Evolutionary conservation across 768 basidiomycete genomes (phyloP), one percentile per base, ranked within the genome.

Genomic region (Tulasnella calospora): DNA sequence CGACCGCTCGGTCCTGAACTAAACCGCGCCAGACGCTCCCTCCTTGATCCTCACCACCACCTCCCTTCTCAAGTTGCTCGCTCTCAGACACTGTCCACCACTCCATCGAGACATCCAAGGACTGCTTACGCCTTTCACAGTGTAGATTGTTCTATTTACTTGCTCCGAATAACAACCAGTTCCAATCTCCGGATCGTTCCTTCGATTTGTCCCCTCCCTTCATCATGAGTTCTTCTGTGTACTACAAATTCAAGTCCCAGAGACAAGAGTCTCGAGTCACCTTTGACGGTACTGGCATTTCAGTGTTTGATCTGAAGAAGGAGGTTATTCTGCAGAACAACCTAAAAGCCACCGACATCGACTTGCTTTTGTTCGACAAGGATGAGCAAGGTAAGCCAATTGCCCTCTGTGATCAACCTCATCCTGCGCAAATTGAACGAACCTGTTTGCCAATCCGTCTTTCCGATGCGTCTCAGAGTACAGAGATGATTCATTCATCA

Each of bases 281-380:
- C 76, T 98, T 99, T 87, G 97, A 99, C 84, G 98, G 98, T 83
- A 98, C 97, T 81, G 95, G 95, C 80, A 99, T 99, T 83, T 96
- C 96, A 83, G 95, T 99, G 82, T 99, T 98, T 88, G 98, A 99
- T 86, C 88, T 99, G 85, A 99, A 99, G 87, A 94, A 92, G 88
- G 98, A 99, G 86, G 94, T 99, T 83, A 97, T 99, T 83, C 87
- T 97, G 83, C 93, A 93, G 84, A 98, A 98, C 84, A 95, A 92
- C 84, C 91, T 99, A 86, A 96, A 95, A 88, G 95, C 94, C 79
- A 95, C 92, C 83, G 98, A 99, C 83, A 98, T 99, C 87, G 98
- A 99, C 86, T 89, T 99, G 35, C 89, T 90, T 74, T 88, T 99
- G 51, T 92, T 91, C 83, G 96, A 98, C 83, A 90, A 92, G 46